A percentile compares a stretch with the other conserved stretches of the same genome.
Conservation (phyloP, 306 rosid genomes). For the Quercus mongolica region DNA sequence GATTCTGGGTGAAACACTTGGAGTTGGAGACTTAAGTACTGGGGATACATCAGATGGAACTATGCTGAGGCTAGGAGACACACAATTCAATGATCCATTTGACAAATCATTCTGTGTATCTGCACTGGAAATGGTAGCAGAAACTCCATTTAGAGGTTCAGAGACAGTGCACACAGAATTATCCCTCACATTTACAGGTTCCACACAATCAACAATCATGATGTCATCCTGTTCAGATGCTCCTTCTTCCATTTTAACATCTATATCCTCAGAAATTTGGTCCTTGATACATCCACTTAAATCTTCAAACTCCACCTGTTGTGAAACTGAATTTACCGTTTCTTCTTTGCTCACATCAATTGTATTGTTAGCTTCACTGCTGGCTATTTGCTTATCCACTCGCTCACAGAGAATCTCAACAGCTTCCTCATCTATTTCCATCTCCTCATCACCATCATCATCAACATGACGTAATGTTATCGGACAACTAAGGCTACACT, state of each 20-base stretch:
- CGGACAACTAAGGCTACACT: slow-evolving; percentile 64
- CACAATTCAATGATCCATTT: slow-evolving; percentile 36
- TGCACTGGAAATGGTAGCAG: slow-evolving; percentile 31
- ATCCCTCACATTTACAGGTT: slow-evolving; percentile 20
- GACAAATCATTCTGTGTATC: slow-evolving; percentile 43
- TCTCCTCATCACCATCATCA: slow-evolving; percentile 92
- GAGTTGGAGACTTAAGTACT: slow-evolving; percentile 72
- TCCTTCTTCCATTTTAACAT: slow-evolving; percentile 55
- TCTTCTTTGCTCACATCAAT: slow-evolving; percentile 7
- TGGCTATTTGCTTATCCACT: slow-evolving; percentile 40
- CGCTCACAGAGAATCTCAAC: slow-evolving; percentile 56
- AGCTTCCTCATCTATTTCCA: slow-evolving; percentile 94
- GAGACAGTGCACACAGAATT: slow-evolving; percentile 31
- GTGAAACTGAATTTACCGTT: slow-evolving; percentile 14
- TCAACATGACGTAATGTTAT: slow-evolving; percentile 45
- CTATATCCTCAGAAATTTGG: slow-evolving; percentile 33
- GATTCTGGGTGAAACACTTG: slow-evolving; percentile 84
- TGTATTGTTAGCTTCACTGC: slow-evolving; percentile 14
- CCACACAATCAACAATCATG: slow-evolving; percentile 32
- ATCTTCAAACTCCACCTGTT: slow-evolving; percentile 21
- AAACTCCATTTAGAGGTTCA: slow-evolving; percentile 34
- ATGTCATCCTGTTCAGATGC: slow-evolving; percentile 34
- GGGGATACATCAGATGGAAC: slow-evolving; percentile 53
- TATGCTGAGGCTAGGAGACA: slow-evolving; percentile 46
- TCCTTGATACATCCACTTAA: slow-evolving; percentile 18